Evolutionary conservation across 2,329 filamentous ascomycete genomes (phyloP).

Genomic region (Talaromyces sp.): DNA sequence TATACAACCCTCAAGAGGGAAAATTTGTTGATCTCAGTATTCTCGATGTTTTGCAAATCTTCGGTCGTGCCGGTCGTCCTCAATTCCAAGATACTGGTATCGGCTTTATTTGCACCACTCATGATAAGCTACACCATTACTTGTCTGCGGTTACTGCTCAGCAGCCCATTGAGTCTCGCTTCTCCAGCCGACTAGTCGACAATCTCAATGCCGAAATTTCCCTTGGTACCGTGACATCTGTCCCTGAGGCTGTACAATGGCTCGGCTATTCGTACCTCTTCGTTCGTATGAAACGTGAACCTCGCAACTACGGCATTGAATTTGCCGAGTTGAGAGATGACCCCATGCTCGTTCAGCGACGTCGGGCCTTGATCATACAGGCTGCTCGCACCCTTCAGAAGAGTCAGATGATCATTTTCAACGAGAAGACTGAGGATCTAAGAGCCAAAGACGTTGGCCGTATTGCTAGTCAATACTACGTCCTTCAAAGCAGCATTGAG

Average conservation of each 20-base stretch:
- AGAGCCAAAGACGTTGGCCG: constrained; percentile 92
- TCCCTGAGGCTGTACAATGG: constrained; percentile 93
- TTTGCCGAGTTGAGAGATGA: constrained; percentile 90
- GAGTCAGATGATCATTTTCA: constrained; percentile 99
- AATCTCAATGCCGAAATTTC: constrained; percentile 96
- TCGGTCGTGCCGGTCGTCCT: constrained; percentile 94
- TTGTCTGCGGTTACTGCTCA: constrained; percentile 91
- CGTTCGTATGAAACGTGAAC: constrained; percentile 92
- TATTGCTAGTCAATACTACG: constrained; percentile 97
- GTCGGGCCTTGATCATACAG: constrained; percentile 82
- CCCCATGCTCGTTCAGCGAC: constrained; percentile 80
- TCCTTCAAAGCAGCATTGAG: constrained; percentile 88
- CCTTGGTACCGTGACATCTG: constrained; percentile 90
- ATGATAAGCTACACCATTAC: constrained; percentile 92
- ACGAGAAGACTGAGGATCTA: constrained; percentile 89
- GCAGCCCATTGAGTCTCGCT: constrained; percentile 94
- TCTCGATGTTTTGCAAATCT: constrained; percentile 95
- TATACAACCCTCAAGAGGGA: constrained; percentile 94
- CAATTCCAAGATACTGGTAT: constrained; percentile 98
- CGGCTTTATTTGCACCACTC: constrained; percentile 95
- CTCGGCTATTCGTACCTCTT: constrained; percentile 97
- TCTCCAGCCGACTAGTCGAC: constrained; percentile 90
- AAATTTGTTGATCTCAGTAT: constrained; percentile 97
- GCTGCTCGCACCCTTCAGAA: constrained; percentile 84
- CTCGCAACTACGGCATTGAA: constrained; percentile 90